Evolutionary conservation across 2,329 filamentous ascomycete species (phyloP).

Genomic region (Penicillium sp.): DNA sequence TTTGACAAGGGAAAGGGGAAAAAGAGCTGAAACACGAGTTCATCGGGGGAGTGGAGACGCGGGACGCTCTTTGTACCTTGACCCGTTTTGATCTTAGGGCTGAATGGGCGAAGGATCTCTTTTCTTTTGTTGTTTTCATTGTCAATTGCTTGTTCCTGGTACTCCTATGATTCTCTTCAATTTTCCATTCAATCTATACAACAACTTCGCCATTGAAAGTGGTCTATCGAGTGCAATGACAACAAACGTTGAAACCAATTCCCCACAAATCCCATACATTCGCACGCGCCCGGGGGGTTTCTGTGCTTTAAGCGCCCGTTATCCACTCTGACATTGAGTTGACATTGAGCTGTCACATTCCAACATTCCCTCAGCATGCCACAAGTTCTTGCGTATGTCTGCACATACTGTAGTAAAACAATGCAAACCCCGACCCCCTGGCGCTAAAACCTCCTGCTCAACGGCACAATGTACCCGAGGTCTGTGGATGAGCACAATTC

Average conservation of each 20-base stretch:
- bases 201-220: not conserved
- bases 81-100: slow-evolving; percentile 1
- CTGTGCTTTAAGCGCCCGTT: not conserved
- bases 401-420: too few relatives aligned
- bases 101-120: not conserved
- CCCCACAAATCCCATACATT: not conserved
- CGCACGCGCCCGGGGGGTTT: not conserved
- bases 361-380: not conserved
- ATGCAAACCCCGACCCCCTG: too few relatives aligned
- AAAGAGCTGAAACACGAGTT: slow-evolving; percentile 17
- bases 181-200: too few relatives aligned
- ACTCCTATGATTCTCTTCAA: not conserved
- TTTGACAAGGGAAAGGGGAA: slow-evolving; percentile 7
- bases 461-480: too few relatives aligned
- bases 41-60: not conserved
- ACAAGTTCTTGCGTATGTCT: too few relatives aligned
- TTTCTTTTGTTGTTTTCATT: not conserved
- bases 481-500: too few relatives aligned
- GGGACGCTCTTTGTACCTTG: not conserved
- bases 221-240: not conserved
- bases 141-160: not conserved
- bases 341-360: not conserved
- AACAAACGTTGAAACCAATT: not conserved
- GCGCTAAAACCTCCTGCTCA: too few relatives aligned
- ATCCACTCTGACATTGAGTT: not conserved